Evolutionary conservation across 495 filamentous ascomycete species (phyloP).

Genomic region (Aspergillus homomorphus): DNA sequence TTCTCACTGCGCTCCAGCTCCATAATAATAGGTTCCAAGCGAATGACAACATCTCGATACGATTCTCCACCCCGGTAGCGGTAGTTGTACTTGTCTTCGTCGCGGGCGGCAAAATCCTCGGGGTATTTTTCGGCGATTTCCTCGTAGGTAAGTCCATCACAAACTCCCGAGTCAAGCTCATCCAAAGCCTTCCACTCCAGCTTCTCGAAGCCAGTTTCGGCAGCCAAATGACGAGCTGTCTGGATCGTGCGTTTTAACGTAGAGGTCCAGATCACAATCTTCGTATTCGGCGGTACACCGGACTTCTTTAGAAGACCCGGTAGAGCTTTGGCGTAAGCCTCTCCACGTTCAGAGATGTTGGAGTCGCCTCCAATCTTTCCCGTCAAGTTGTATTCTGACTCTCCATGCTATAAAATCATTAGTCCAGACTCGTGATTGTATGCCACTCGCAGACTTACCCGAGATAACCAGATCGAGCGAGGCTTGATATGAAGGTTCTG

Average conservation of each 20-base stretch:
- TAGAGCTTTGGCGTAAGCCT: slow-evolving; percentile 77
- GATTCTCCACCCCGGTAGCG: slow-evolving; percentile 95
- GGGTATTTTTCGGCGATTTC: slow-evolving; percentile 88
- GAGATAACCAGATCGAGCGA: slow-evolving; percentile 94
- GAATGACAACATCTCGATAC: slow-evolving; percentile 96
- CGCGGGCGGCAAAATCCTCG: slow-evolving; percentile 88
- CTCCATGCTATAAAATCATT: slow-evolving; percentile 67
- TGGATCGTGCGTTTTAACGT: slow-evolving; percentile 90
- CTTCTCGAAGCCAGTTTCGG: slow-evolving; percentile 71
- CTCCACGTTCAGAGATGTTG: slow-evolving; percentile 77
- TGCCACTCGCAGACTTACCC: slow-evolving; percentile 57
- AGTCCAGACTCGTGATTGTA: neutral
- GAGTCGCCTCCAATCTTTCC: slow-evolving; percentile 93
- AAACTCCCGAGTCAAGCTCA: slow-evolving; percentile 93
- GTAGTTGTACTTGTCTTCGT: slow-evolving; percentile 99
- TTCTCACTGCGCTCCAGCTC: slow-evolving; percentile 93
- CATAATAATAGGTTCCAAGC: slow-evolving; percentile 99
- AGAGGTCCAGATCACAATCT: slow-evolving; percentile 95
- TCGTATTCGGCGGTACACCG: slow-evolving; percentile 68
- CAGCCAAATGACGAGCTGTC: slow-evolving; percentile 72
- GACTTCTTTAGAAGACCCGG: slow-evolving; percentile 79
- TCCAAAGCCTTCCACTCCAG: slow-evolving; percentile 98
- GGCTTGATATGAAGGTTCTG: slow-evolving; percentile 98
- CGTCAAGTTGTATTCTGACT: slow-evolving; percentile 83
- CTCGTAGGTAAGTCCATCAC: slow-evolving; percentile 91